Conservation (phyloP, 805 yeast species). For the Nakazawaea wyomingensis region DNA sequence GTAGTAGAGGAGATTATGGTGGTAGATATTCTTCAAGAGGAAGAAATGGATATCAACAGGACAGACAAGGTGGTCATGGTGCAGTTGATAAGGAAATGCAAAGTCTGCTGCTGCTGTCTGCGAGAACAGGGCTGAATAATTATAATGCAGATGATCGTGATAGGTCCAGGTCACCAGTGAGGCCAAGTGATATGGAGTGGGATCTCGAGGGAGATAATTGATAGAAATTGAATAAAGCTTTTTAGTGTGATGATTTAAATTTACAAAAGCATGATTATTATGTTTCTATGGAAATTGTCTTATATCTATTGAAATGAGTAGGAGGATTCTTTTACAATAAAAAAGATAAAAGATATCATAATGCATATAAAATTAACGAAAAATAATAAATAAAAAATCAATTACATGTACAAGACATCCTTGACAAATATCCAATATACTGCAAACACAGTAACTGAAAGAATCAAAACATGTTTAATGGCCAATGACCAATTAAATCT, state of each 20-base stretch:
- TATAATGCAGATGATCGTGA: constrained; percentile 12
- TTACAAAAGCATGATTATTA: too few relatives aligned
- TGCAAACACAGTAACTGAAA: constrained; percentile 1
- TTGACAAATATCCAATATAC: constrained; percentile 14
- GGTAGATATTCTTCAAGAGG: background rate
- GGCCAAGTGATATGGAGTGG: constrained; percentile 12
- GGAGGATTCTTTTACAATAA: too few relatives aligned
- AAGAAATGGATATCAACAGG: background rate
- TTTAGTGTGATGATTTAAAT: too few relatives aligned
- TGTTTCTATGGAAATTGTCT: too few relatives aligned
- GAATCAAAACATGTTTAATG: background rate
- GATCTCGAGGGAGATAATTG: constrained; percentile 14
- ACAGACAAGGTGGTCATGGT: background rate
- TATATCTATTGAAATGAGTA: too few relatives aligned
- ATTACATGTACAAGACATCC: constrained; percentile 15
- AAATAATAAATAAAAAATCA: background rate
- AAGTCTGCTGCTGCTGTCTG: background rate
- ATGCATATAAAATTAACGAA: background rate
- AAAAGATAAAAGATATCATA: too few relatives aligned
- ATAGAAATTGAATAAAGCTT: too few relatives aligned
- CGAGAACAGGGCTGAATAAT: background rate
- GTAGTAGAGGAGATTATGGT: background rate
- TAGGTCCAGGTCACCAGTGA: constrained; percentile 19
- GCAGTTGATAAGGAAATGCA: too few relatives aligned
- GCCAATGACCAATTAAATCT: constrained; percentile 3